Evolutionary conservation across 495 filamentous ascomycete species (phyloP), one percentile per base, ranked within the genome.

Genomic region (Penicillium verhagenii): DNA sequence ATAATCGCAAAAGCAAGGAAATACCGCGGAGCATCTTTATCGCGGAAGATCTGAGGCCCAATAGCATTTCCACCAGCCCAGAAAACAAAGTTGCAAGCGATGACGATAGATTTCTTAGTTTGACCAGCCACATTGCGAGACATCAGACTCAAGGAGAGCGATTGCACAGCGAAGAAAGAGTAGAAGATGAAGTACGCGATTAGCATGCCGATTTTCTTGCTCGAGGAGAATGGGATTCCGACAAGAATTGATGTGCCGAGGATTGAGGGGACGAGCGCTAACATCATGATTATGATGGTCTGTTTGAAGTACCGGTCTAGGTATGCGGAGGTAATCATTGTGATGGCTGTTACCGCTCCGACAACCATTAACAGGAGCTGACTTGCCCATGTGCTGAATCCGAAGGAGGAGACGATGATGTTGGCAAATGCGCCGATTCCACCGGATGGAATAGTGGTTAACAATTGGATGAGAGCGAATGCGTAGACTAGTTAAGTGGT

Each of bases 371-470:
- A 77, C 19, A 77, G 59, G 19, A 78, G 64, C 38, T 73, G 72
- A 1, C 68, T 74, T 54, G 76, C 67, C 47, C 72, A 63, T 0
- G 66, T 56, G 5, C 55, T 68, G 42, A 70, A 79, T 0, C 75
- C 71, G 46, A 79, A 77, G 0, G 68, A 66, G 1, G 53, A 64
- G 47, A 79, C 66, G 25, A 79, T 86, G 60, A 88, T 79, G 50
- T 84, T 86, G 38, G 82, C 80, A 60, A 86, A 88, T 3, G 79
- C 79, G 10, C 85, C 84, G 5, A 88, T 74, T 0, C 85, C 85
- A 23, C 80, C 81, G 0, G 82, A 85, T 6, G 84, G 84, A 5
- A 88, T 71, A 2, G 83, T 86, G 0, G 84, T 86, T 58, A 79
- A 80, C 14, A 90, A 65, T 54, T 82, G 78, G 29, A 87, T 83